phyloP scores from a whole-genome alignment of 1,284 basidiomycete species.

The Ganoderma lucidum region DNA sequence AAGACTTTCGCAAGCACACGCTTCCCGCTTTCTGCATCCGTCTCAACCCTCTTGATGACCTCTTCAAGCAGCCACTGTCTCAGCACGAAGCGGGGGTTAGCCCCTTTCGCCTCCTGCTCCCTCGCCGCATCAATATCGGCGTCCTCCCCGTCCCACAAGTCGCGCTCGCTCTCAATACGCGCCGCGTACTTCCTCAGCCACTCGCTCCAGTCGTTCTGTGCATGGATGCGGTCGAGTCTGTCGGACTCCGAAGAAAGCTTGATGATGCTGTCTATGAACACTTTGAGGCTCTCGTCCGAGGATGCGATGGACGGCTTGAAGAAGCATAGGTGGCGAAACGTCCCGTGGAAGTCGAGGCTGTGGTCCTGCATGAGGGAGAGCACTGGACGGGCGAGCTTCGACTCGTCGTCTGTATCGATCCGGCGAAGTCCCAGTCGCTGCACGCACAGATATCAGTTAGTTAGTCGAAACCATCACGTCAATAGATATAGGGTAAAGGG shows the following conservation, averaged over 20 bases:
- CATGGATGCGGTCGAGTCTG: slow-evolving; percentile 50
- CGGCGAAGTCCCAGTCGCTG: slow-evolving; percentile 80
- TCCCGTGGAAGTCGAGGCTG: slow-evolving; percentile 83
- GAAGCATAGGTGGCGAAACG: slow-evolving; percentile 74
- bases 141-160: slow-evolving; percentile 47
- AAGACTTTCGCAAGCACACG: slow-evolving; percentile 77
- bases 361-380: slow-evolving; percentile 76
- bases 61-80: slow-evolving; percentile 95
- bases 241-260: slow-evolving; percentile 53
- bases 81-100: slow-evolving; percentile 90
- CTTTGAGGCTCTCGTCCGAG: slow-evolving; percentile 33
- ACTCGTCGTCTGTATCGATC: slow-evolving; percentile 64
- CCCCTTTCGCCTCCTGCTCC: slow-evolving; percentile 53
- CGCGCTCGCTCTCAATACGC: slow-evolving; percentile 65
- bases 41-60: slow-evolving; percentile 78
- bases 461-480: background rate
- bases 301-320: slow-evolving; percentile 64
- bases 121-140: slow-evolving; percentile 51
- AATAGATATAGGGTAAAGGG: background rate
- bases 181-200: slow-evolving; percentile 79
- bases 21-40: slow-evolving; percentile 64
- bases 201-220: slow-evolving; percentile 56
- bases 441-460: slow-evolving; percentile 1
- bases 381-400: slow-evolving; percentile 65
- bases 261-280: slow-evolving; percentile 62